phyloP scores from a whole-genome alignment of 805 yeast genomes.

The Candida dajiaensis region DNA sequence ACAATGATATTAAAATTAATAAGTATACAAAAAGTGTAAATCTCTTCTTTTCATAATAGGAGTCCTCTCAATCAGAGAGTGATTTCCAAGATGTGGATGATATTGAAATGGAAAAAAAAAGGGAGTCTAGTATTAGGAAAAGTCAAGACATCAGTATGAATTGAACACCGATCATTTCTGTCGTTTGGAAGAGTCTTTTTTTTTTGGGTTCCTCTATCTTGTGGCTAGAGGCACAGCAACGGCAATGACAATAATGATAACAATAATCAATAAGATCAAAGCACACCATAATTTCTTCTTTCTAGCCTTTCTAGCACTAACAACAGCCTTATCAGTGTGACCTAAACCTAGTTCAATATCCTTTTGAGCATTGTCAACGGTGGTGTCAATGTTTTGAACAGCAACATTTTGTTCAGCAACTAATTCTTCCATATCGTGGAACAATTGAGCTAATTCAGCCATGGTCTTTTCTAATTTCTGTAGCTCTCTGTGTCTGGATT shows the following conservation, averaged over 20 bases:
- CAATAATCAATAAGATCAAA: slow-evolving; percentile 52
- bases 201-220: slow-evolving; percentile 2
- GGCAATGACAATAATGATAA: slow-evolving; percentile 60
- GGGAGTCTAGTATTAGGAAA: neutral
- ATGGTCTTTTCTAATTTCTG: slow-evolving; percentile 92
- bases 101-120: neutral
- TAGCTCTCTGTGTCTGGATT: slow-evolving; percentile 90
- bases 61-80: neutral
- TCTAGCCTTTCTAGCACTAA: slow-evolving; percentile 83
- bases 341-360: slow-evolving; percentile 94
- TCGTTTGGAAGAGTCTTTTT: neutral
- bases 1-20: neutral
- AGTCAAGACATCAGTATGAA: neutral
- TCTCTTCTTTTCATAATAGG: neutral
- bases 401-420: slow-evolving; percentile 93
- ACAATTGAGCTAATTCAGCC: slow-evolving; percentile 91
- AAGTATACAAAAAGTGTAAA: neutral
- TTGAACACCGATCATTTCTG: neutral
- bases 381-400: slow-evolving; percentile 75
- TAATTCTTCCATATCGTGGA: slow-evolving; percentile 93
- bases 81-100: neutral
- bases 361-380: slow-evolving; percentile 76
- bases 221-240: slow-evolving; percentile 43
- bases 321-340: slow-evolving; percentile 86
- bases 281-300: slow-evolving; percentile 85